Evolutionary conservation across 208 protist genomes (phyloP), one percentile per base, ranked within the genome.

Genomic region (Trypanosoma avium): DNA sequence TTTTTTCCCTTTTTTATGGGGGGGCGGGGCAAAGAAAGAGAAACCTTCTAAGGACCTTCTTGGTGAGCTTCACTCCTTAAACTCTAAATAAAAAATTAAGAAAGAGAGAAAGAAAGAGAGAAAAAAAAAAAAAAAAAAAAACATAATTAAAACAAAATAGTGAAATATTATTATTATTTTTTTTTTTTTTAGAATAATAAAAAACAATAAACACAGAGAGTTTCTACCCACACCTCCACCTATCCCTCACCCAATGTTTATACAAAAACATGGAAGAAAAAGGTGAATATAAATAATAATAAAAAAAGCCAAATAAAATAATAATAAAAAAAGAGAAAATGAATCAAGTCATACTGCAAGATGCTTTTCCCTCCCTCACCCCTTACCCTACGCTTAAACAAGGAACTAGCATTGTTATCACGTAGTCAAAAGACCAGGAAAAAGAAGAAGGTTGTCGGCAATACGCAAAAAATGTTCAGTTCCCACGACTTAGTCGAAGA

Each of bases 401-500:
- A 21, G 13, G 21, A 0, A 32, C 10, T 57, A n/a, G n/a, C n/a
- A n/a, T n/a, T n/a, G n/a, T n/a, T n/a, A n/a, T n/a, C n/a, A n/a
- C n/a, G n/a, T n/a, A n/a, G n/a, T n/a, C n/a, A n/a, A n/a, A n/a
- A n/a, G n/a, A n/a, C n/a, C n/a, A 54, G 27, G 21, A 47, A 61
- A 72, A 64, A 57, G 35, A 66, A 26, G 53, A 40, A 22, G 54
- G 62, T 46, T 50, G 15, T 26, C 56, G 35, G 19, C 19, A 50
- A 17, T 38, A n/a, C 33, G 56, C 29, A 50, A 50, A 9, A 47
- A 30, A 27, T 22, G 15, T 49, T 22, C 17, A n/a, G 10, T 21
- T 55, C 26, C 24, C 46, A 56, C 21, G 36, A 12, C 59, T 82
- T 90, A 93, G 78, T 93, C 86, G 71, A 94, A 94, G 36, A 95